Evolutionary conservation across 2,329 filamentous ascomycete genomes (phyloP).

Genomic region (Atkinsonella hypoxylon): DNA sequence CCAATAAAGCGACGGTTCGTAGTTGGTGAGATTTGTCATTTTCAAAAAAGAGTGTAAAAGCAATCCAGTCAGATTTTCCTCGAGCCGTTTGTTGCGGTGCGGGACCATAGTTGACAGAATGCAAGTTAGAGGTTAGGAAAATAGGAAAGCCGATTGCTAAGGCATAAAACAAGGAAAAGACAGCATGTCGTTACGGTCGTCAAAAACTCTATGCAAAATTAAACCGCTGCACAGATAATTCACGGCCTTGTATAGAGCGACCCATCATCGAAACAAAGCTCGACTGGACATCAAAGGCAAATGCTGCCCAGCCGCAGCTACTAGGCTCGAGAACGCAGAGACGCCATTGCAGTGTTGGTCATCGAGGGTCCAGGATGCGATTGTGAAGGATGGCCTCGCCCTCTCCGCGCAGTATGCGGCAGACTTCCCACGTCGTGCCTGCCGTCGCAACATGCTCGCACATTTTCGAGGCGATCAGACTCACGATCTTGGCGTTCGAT

Average conservation of each 20-base stretch:
- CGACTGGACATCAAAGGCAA: neutral
- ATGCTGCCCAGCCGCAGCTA: neutral
- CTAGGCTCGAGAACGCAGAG: conserved; percentile 24
- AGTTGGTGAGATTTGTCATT: neutral
- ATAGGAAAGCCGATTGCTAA: neutral
- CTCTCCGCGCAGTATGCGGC: conserved; percentile 33
- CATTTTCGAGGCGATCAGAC: conserved; percentile 77
- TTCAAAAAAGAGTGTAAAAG: neutral
- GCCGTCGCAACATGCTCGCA: conserved; percentile 96
- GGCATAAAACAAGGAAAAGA: neutral
- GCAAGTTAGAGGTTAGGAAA: neutral
- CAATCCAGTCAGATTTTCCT: neutral
- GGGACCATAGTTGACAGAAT: neutral
- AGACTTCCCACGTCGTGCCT: conserved; percentile 63
- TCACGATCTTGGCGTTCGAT: conserved; percentile 70
- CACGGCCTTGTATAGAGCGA: too few relatives aligned
- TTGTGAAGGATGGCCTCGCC: conserved; percentile 27
- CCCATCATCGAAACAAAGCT: neutral
- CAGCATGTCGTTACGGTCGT: conserved; percentile 5
- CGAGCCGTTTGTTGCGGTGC: neutral
- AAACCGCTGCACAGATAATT: neutral
- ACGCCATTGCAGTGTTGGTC: conserved; percentile 23
- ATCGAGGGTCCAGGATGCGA: conserved; percentile 24
- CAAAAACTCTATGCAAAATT: neutral
- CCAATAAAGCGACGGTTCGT: neutral